Evolutionary conservation across 495 filamentous ascomycete genomes (phyloP), one percentile per base, ranked within the genome.

Genomic region (Annulohypoxylon maeteangense): DNA sequence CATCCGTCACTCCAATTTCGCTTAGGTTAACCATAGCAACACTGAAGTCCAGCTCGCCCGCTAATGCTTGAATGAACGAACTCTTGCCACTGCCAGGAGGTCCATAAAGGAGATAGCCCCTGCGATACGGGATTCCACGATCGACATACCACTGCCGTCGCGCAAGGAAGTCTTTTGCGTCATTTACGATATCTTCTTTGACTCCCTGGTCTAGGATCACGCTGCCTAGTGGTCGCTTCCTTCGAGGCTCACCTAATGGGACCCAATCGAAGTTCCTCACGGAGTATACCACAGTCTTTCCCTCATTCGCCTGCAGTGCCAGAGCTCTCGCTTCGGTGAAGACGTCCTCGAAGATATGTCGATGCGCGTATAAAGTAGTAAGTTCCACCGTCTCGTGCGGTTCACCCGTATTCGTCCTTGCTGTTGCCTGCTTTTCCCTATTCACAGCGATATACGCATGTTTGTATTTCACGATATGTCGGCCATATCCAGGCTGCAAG

Each of bases 21-120:
- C 93, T 97, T 3, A 99, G 85, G 73, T 98, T 98, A 51, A 99
- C 82, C 78, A 98, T 92, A 45, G 94, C 93, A 71, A 99, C 95
- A 71, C 93, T 92, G 79, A 97, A 98, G 75, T 98, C 92, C 57
- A 99, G 80, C 67, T 94, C 89, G 11, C 94, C 96, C 1, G 95
- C 95, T 29, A 99, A 82, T 2, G 96, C 94, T 80, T 97, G 94
- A 54, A 98, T 96, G 77, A 99, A 98, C 1, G 92, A 96, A 71
- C 90, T 97, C 79, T 99, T 99, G 20, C 95, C 95, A 14, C 92
- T 96, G 1, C 95, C 95, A 0, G 95, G 96, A 2, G 95, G 94
- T 0, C 95, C 95, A 75, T 97, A 94, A 4, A 99, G 86, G 40
- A 99, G 85, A 79, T 98, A 99, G 1, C 95, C 95, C 20, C 95